Percentiles rank a stretch among this genome's conserved stretches.
phyloP scores from a whole-genome alignment of 1,139 yeast species.

The Yarrowia galli region DNA sequence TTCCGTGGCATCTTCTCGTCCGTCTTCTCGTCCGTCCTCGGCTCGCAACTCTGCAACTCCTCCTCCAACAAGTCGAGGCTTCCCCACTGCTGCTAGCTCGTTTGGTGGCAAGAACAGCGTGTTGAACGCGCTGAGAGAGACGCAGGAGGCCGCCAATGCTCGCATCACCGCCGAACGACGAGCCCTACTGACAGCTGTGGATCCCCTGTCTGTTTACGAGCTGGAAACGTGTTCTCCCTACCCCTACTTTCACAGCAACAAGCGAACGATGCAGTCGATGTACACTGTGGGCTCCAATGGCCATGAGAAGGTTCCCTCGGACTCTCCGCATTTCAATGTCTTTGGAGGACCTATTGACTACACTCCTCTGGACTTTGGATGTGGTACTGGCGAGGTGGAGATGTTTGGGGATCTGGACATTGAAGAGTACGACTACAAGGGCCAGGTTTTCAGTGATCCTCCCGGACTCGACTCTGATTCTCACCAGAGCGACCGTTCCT shows the following conservation, averaged over 20 bases:
- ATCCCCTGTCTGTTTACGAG: constrained; percentile 67
- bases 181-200: constrained; percentile 40
- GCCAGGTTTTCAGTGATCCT: constrained; percentile 17
- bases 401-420: constrained; percentile 32
- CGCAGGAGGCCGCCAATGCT: neutral
- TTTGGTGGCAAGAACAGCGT: neutral
- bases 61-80: constrained; percentile 1
- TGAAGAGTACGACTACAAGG: constrained; percentile 36
- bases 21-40: neutral
- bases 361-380: constrained; percentile 15
- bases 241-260: constrained; percentile 58
- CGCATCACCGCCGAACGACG: neutral
- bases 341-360: constrained; percentile 25
- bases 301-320: constrained; percentile 26
- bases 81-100: neutral
- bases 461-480: constrained; percentile 19
- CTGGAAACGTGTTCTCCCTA: constrained; percentile 70
- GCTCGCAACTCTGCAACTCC: neutral
- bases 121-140: constrained; percentile 5
- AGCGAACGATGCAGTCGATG: constrained; percentile 42
- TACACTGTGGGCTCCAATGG: constrained; percentile 16
- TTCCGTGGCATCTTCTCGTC: neutral
- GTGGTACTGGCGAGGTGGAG: constrained; percentile 28
- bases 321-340: constrained; percentile 15
- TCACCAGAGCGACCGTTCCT: constrained; percentile 18